Evolutionary conservation across 495 filamentous ascomycete species (phyloP).

Genomic region (Talaromyces thailandensis): DNA sequence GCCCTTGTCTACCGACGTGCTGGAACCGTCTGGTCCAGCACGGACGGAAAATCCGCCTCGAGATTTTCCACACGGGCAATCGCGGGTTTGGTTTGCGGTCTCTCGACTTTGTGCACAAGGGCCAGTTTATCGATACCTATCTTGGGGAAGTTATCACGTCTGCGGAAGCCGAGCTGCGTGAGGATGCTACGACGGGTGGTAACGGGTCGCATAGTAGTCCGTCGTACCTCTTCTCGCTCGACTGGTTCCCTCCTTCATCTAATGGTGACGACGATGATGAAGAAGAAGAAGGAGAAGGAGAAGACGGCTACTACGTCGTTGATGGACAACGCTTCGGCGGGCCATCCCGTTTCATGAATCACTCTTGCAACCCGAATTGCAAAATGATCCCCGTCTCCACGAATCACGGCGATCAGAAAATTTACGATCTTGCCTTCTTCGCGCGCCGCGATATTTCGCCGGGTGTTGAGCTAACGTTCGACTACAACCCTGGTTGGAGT

Average conservation of each 20-base stretch:
- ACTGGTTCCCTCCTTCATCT: constrained; percentile 55
- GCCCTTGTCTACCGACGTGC: constrained; percentile 57
- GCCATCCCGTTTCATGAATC: constrained; percentile 55
- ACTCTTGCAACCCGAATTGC: constrained; percentile 65
- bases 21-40: constrained; percentile 74
- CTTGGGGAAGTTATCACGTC: constrained; percentile 80
- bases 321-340: constrained; percentile 53
- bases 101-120: constrained; percentile 54
- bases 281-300: too few relatives aligned
- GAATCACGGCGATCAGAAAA: constrained; percentile 60
- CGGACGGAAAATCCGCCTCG: constrained; percentile 62
- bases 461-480: constrained; percentile 74
- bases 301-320: constrained; percentile 48
- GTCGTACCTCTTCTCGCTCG: constrained; percentile 76
- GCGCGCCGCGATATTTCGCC: constrained; percentile 59
- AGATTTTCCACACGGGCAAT: constrained; percentile 71
- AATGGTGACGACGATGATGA: constrained; percentile 11
- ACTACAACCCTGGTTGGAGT: constrained; percentile 57
- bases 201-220: constrained; percentile 19
- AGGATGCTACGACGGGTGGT: constrained; percentile 33
- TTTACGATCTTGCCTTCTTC: constrained; percentile 88
- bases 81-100: constrained; percentile 82
- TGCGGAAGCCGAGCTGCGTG: constrained; percentile 57
- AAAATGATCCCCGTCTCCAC: constrained; percentile 75
- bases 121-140: constrained; percentile 85